phyloP scores from a whole-genome alignment of 2,329 filamentous ascomycete species.

The Monosporascus sp. region DNA sequence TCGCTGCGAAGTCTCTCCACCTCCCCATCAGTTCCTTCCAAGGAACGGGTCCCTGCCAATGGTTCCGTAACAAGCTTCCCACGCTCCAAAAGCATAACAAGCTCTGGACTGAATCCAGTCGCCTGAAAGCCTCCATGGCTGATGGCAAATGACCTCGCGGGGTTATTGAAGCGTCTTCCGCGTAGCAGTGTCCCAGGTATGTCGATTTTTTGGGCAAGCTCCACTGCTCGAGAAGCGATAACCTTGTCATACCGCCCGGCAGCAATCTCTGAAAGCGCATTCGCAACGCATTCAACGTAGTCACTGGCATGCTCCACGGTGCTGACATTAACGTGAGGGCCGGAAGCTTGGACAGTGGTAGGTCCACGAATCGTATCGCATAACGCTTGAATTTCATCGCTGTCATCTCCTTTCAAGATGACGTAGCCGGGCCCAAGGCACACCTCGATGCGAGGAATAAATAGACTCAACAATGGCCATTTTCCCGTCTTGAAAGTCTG shows the following conservation, averaged over 20 bases:
- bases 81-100: slow-evolving; percentile 8
- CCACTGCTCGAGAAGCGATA: too few species aligned
- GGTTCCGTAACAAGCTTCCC: slow-evolving; percentile 10
- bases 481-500: slow-evolving; percentile 5
- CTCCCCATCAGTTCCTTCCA: not conserved
- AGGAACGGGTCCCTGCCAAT: slow-evolving; percentile 9
- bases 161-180: slow-evolving; percentile 8
- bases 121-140: slow-evolving; percentile 7
- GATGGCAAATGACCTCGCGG: slow-evolving; percentile 2
- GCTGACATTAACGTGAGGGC: too few species aligned
- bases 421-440: too few species aligned
- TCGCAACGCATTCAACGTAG: too few species aligned
- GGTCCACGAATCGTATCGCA: too few species aligned
- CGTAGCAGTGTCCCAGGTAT: slow-evolving; percentile 5
- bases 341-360: too few species aligned
- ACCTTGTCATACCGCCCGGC: too few species aligned
- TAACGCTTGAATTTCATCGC: too few species aligned
- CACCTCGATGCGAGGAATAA: too few species aligned
- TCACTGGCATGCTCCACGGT: too few species aligned
- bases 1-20: not conserved
- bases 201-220: slow-evolving; percentile 1
- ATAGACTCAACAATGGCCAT: slow-evolving; percentile 6
- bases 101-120: slow-evolving; percentile 15
- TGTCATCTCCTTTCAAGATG: too few species aligned
- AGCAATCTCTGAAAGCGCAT: too few species aligned